A percentile compares a stretch with the other conserved stretches of the same genome.
phyloP scores from a whole-genome alignment of 306 rosid genomes.

The Begonia peltatifolia region DNA sequence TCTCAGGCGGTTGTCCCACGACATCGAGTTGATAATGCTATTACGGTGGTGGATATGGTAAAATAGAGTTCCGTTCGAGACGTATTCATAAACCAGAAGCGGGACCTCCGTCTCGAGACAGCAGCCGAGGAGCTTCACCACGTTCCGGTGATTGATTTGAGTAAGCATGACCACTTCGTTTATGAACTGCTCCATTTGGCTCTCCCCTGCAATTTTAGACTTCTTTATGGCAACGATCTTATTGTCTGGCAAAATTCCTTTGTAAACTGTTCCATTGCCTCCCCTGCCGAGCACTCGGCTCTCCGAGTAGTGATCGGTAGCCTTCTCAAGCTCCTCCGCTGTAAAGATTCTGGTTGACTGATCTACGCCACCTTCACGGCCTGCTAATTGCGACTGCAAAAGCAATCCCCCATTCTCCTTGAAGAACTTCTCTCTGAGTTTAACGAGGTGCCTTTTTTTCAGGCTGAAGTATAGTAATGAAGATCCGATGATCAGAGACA shows the following conservation, averaged over 20 bases:
- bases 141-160: conserved; percentile 9
- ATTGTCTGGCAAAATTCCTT: conserved; percentile 3
- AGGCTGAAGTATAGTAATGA: conserved; percentile 7
- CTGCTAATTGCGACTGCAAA: background rate
- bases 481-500: conserved; percentile 1
- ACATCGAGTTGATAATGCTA: conserved; percentile 1
- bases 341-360: conserved; percentile 5
- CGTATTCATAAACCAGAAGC: conserved; percentile 5
- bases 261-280: conserved; percentile 7
- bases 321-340: conserved; percentile 7
- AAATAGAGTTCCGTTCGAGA: conserved; percentile 7
- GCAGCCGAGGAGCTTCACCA: conserved; percentile 6
- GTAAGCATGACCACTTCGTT: conserved; percentile 5
- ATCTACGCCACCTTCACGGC: background rate
- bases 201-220: conserved; percentile 1
- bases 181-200: conserved; percentile 9
- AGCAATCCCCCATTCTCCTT: conserved; percentile 9
- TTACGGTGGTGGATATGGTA: background rate
- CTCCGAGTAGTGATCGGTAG: conserved; percentile 8
- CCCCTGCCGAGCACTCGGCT: conserved; percentile 6
- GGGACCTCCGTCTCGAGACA: conserved; percentile 10
- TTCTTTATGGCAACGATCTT: conserved; percentile 5
- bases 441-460: conserved; percentile 6
- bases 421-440: conserved; percentile 7
- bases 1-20: conserved; percentile 7